Evolutionary conservation across 1,139 yeast species (phyloP).

Genomic region (Kazachstania sp.): DNA sequence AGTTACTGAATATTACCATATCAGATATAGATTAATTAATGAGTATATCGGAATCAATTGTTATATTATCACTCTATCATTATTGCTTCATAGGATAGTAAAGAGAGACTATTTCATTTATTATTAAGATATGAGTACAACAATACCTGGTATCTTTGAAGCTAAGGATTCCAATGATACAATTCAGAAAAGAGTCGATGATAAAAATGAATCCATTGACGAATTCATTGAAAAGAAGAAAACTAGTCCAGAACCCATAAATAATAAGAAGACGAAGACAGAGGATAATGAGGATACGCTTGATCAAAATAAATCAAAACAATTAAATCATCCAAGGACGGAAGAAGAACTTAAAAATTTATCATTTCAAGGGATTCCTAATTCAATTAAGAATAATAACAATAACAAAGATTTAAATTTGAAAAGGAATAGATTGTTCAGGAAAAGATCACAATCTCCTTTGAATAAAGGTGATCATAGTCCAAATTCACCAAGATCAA

Average conservation of each 20-base stretch:
- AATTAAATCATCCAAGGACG: not conserved
- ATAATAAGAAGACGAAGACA: not conserved
- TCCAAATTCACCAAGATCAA: not conserved
- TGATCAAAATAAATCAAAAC: constrained; percentile 9
- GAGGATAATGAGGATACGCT: not conserved
- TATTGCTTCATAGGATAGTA: too few relatives aligned
- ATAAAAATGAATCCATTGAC: not conserved
- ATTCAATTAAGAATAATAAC: constrained; percentile 12
- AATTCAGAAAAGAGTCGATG: too few relatives aligned
- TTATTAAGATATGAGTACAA: not conserved
- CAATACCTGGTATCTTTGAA: constrained; percentile 4
- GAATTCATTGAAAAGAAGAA: not conserved
- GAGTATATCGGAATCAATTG: too few relatives aligned
- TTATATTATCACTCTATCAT: too few relatives aligned
- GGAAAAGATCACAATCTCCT: not conserved
- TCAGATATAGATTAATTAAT: too few relatives aligned
- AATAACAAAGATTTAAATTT: not conserved
- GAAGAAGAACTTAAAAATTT: constrained; percentile 23
- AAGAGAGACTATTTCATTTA: too few relatives aligned
- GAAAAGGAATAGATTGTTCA: not conserved
- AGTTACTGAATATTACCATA: too few relatives aligned
- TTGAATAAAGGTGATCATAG: not conserved
- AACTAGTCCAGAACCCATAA: not conserved
- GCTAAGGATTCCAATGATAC: not conserved
- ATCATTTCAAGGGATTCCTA: constrained; percentile 24